Evolutionary conservation across 805 yeast species (phyloP).

Genomic region (Brettanomyces sp.): DNA sequence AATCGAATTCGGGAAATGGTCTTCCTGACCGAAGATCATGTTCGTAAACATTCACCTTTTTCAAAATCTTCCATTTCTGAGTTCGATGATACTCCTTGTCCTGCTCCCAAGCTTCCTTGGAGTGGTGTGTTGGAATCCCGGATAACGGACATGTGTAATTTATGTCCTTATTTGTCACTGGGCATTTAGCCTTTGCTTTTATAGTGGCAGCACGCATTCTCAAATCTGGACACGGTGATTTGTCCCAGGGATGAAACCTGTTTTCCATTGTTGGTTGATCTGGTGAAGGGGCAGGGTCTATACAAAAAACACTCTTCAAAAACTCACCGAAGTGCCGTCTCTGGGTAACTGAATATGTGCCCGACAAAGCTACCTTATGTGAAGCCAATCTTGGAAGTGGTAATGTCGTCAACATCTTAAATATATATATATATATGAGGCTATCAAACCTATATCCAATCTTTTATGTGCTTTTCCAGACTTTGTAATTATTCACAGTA

Average conservation of each 20-base stretch:
- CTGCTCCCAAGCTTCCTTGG: constrained; percentile 77
- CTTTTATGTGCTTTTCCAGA: no score
- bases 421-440: not conserved
- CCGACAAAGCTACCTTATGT: not conserved
- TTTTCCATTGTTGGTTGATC: constrained; percentile 64
- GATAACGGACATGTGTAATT: constrained; percentile 84
- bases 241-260: constrained; percentile 83
- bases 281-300: constrained; percentile 57
- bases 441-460: not conserved
- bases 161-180: constrained; percentile 75
- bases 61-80: constrained; percentile 62
- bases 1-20: constrained; percentile 89
- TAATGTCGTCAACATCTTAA: not conserved
- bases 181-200: constrained; percentile 80
- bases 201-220: constrained; percentile 89
- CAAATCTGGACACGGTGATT: constrained; percentile 79
- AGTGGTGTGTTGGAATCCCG: constrained; percentile 95
- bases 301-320: constrained; percentile 27
- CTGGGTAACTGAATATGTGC: not conserved
- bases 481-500: no score
- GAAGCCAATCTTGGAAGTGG: not conserved
- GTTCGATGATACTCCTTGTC: constrained; percentile 65
- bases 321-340: constrained; percentile 23
- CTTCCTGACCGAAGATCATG: constrained; percentile 93
- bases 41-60: constrained; percentile 84